Percentiles rank a stretch among this genome's conserved stretches.
Evolutionary conservation across 306 rosid genomes (phyloP).

Genomic region (Neltuma alba): DNA sequence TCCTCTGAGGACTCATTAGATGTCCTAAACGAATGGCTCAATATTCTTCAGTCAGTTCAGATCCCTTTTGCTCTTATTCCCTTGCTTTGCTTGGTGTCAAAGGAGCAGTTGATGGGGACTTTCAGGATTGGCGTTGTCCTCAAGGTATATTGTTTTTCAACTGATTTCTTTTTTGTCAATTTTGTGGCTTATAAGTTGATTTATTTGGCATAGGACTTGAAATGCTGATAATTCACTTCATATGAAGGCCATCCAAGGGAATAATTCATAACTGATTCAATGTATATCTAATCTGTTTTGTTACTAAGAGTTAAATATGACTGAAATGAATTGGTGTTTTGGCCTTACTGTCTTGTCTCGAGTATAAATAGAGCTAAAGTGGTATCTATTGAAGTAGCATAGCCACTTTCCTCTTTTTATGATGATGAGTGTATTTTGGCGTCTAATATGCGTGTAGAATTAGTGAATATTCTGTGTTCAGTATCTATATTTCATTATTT

Average conservation of each 20-base stretch:
- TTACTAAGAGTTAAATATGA: slow-evolving; percentile 6
- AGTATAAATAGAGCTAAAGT: not conserved
- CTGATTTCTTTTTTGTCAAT: slow-evolving; percentile 10
- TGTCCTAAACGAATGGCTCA: slow-evolving; percentile 91
- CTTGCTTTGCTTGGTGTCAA: slow-evolving; percentile 86
- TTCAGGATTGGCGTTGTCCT: slow-evolving; percentile 74
- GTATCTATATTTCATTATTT: not conserved
- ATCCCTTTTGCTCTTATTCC: slow-evolving; percentile 99
- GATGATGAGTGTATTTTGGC: not conserved
- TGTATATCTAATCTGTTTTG: not conserved
- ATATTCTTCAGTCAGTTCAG: slow-evolving; percentile 94
- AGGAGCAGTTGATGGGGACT: slow-evolving; percentile 88
- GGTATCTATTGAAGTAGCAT: not conserved
- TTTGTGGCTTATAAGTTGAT: slow-evolving; percentile 8
- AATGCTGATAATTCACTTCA: slow-evolving; percentile 16
- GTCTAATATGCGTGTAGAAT: not conserved
- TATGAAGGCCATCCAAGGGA: slow-evolving; percentile 8
- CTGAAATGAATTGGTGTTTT: not conserved
- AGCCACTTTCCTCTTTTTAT: not conserved
- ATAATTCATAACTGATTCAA: slow-evolving; percentile 8
- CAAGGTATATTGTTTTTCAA: slow-evolving; percentile 55
- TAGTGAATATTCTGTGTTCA: not conserved
- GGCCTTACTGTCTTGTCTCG: slow-evolving; percentile 20
- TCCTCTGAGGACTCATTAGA: slow-evolving; percentile 67
- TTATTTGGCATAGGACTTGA: slow-evolving; percentile 18